Evolutionary conservation across 805 yeast species (phyloP).

Genomic region (Pichia scutulata): DNA sequence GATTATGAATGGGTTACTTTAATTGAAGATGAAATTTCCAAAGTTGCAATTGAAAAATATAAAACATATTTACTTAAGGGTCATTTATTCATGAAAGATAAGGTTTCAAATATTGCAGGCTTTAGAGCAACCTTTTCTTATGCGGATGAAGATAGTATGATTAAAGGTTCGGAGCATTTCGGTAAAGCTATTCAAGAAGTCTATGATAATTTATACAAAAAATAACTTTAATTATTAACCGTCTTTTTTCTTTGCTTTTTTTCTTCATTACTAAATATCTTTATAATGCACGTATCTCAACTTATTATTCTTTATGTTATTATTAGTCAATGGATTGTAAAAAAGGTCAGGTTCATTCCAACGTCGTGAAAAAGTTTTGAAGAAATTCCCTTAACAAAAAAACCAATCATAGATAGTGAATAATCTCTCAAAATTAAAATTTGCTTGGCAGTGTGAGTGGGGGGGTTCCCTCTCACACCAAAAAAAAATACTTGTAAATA

Average conservation of each 20-base stretch:
- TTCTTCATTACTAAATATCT: not conserved
- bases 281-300: not conserved
- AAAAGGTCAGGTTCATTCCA: too few relatives aligned
- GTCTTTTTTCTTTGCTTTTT: not conserved
- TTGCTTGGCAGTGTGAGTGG: too few relatives aligned
- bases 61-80: slow-evolving; percentile 28
- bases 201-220: slow-evolving; percentile 11
- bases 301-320: too few relatives aligned
- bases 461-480: not conserved
- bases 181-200: slow-evolving; percentile 18
- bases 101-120: slow-evolving; percentile 15
- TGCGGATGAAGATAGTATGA: slow-evolving; percentile 21
- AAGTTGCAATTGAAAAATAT: slow-evolving; percentile 17
- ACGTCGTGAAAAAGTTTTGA: too few relatives aligned
- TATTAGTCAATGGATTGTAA: too few relatives aligned
- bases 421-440: too few relatives aligned
- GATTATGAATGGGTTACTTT: slow-evolving; percentile 24
- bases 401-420: too few relatives aligned
- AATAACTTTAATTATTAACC: not conserved
- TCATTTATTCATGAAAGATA: slow-evolving; percentile 28
- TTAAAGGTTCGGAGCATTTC: slow-evolving; percentile 22
- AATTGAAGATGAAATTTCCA: slow-evolving; percentile 23
- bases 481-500: too few relatives aligned
- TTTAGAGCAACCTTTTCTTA: slow-evolving; percentile 29
- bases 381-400: too few relatives aligned